Conservation (phyloP, 352 stramenopile species). For the Pythium volutum region DNA sequence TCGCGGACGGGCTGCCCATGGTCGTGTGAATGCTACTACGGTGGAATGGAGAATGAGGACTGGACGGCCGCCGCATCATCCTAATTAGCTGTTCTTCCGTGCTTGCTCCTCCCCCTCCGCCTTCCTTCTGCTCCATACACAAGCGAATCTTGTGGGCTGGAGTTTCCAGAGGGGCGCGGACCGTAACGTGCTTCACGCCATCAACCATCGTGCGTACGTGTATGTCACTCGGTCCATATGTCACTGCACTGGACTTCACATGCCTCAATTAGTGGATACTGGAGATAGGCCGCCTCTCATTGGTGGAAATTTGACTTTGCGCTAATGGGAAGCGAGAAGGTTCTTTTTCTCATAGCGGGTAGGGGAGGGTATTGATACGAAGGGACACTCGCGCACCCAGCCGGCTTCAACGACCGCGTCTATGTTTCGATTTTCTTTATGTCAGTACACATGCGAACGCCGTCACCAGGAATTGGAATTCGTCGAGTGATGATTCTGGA, state of each 20-base stretch:
- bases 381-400: constrained; percentile 11
- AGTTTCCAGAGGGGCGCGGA: too few relatives aligned
- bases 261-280: too few relatives aligned
- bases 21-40: background rate
- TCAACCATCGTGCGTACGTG: background rate
- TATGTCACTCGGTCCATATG: constrained; percentile 20
- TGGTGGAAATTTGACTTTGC: background rate
- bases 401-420: constrained; percentile 12
- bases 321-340: background rate
- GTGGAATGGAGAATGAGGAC: too few relatives aligned
- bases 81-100: too few relatives aligned
- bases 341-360: constrained; percentile 11
- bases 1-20: constrained; percentile 10
- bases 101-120: too few relatives aligned
- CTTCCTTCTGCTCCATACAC: too few relatives aligned
- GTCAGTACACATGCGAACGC: background rate
- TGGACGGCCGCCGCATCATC: too few relatives aligned
- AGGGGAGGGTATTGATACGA: constrained; percentile 12
- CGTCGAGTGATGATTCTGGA: background rate
- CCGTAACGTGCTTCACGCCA: too few relatives aligned
- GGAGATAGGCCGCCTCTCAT: background rate
- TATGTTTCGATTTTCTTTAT: background rate
- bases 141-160: too few relatives aligned
- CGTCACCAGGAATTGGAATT: background rate
- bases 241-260: constrained; percentile 17